A percentile compares a stretch with the other conserved stretches of the same genome.
Evolutionary conservation across 1,139 yeast genomes (phyloP).

Genomic region (Candida sojae): DNA sequence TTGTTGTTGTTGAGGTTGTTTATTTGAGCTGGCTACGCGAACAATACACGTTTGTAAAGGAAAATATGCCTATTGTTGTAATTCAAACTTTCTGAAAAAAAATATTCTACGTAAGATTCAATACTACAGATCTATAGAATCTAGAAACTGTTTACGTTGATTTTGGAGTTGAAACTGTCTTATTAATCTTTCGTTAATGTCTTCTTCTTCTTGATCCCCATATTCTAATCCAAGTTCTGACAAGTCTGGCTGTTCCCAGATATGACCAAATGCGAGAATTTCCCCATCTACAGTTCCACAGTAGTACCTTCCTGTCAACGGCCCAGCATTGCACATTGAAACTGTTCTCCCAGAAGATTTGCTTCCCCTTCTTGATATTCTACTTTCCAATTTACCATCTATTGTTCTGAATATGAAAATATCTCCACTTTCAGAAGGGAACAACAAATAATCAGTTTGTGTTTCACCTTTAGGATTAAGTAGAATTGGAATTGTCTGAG

Average conservation of each 20-base stretch:
- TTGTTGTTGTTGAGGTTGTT: neutral
- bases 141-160: slow-evolving; percentile 11
- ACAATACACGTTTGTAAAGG: no score
- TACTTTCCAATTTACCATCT: slow-evolving; percentile 63
- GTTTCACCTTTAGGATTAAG: slow-evolving; percentile 49
- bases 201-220: slow-evolving; percentile 9
- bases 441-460: slow-evolving; percentile 58
- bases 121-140: slow-evolving; percentile 2
- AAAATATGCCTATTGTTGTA: no score
- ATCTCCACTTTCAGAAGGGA: slow-evolving; percentile 82
- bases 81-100: no score
- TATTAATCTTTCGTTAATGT: slow-evolving; percentile 9
- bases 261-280: slow-evolving; percentile 53
- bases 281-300: slow-evolving; percentile 64
- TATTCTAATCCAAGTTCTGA: slow-evolving; percentile 10
- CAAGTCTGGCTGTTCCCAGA: slow-evolving; percentile 21
- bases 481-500: slow-evolving; percentile 48
- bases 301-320: slow-evolving; percentile 42
- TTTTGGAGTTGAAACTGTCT: slow-evolving; percentile 8
- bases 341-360: slow-evolving; percentile 43
- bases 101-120: neutral
- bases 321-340: slow-evolving; percentile 52
- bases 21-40: neutral
- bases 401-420: slow-evolving; percentile 60
- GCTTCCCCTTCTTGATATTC: slow-evolving; percentile 44